phyloP scores from a whole-genome alignment of 805 yeast genomes.

The Kuraishia capsulata region DNA sequence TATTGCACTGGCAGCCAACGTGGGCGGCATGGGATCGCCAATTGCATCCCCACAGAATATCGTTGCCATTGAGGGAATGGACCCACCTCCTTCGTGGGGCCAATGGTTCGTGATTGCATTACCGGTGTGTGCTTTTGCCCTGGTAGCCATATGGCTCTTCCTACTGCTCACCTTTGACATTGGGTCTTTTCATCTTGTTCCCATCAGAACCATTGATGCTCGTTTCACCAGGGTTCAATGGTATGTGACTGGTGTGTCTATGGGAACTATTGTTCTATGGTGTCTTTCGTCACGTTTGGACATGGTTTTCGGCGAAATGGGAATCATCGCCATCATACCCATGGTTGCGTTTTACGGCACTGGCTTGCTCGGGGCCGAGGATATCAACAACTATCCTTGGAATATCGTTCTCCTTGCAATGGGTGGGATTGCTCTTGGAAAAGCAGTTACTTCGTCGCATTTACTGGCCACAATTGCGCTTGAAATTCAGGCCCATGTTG shows the following conservation, averaged over 20 bases:
- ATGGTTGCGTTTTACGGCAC: constrained; percentile 88
- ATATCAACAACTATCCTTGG: constrained; percentile 95
- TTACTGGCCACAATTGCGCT: constrained; percentile 70
- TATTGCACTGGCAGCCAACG: constrained; percentile 84
- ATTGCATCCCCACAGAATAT: constrained; percentile 96
- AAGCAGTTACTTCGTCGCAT: constrained; percentile 90
- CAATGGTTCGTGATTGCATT: constrained; percentile 87
- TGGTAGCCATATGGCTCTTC: constrained; percentile 65
- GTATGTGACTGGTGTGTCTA: constrained; percentile 60
- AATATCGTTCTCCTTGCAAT: constrained; percentile 90
- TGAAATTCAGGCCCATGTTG: constrained; percentile 56
- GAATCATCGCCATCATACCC: constrained; percentile 88
- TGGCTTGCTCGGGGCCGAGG: constrained; percentile 79
- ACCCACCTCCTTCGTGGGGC: constrained; percentile 77
- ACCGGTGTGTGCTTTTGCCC: constrained; percentile 63
- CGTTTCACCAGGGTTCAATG: constrained; percentile 65
- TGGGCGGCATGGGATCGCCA: constrained; percentile 97
- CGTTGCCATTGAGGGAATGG: constrained; percentile 82
- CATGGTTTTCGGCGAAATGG: constrained; percentile 85
- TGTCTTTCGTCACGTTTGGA: constrained; percentile 74
- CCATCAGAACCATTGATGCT: constrained; percentile 57
- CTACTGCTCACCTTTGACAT: constrained; percentile 49
- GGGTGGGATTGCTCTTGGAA: constrained; percentile 97
- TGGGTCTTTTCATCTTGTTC: constrained; percentile 35
- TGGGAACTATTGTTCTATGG: constrained; percentile 77